Percentiles rank a stretch among this genome's conserved stretches.
phyloP scores from a whole-genome alignment of 768 basidiomycete species.

The Serendipita sp. region DNA sequence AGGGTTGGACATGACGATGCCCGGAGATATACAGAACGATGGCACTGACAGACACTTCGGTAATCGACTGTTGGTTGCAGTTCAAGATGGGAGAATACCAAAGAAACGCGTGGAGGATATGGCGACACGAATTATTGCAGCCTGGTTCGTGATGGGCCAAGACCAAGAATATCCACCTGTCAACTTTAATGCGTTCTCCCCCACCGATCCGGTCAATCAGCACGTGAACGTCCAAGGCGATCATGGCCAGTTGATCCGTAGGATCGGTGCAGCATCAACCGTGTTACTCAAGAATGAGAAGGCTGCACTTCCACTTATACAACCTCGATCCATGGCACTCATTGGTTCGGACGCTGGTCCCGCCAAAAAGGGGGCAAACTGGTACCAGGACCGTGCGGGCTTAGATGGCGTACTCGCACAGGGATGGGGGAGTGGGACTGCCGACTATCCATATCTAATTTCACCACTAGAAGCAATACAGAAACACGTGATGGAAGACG shows the following conservation, averaged over 20 bases:
- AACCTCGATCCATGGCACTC: conserved; percentile 17
- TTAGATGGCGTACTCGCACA: conserved; percentile 5
- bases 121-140: conserved; percentile 25
- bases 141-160: conserved; percentile 21
- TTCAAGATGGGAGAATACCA: not conserved
- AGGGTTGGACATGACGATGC: conserved; percentile 33
- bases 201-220: conserved; percentile 21
- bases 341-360: conserved; percentile 14
- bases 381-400: conserved; percentile 1
- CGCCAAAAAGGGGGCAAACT: not conserved
- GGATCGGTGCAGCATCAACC: conserved; percentile 37
- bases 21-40: not conserved
- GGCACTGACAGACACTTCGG: not conserved
- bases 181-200: conserved; percentile 26
- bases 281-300: conserved; percentile 35
- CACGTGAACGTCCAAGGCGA: conserved; percentile 23
- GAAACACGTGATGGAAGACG: conserved; percentile 44
- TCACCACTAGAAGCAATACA: conserved; percentile 71
- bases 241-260: conserved; percentile 22
- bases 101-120: conserved; percentile 15
- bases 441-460: not conserved
- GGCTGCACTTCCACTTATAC: conserved; percentile 17
- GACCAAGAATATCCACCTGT: conserved; percentile 20
- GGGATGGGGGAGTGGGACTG: conserved; percentile 6
- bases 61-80: not conserved